These are phyloP conservation scores for Wallemia hederae DNA, from an alignment of 1,284 basidiomycete genomes.

Conservation along the genomic window DNA sequence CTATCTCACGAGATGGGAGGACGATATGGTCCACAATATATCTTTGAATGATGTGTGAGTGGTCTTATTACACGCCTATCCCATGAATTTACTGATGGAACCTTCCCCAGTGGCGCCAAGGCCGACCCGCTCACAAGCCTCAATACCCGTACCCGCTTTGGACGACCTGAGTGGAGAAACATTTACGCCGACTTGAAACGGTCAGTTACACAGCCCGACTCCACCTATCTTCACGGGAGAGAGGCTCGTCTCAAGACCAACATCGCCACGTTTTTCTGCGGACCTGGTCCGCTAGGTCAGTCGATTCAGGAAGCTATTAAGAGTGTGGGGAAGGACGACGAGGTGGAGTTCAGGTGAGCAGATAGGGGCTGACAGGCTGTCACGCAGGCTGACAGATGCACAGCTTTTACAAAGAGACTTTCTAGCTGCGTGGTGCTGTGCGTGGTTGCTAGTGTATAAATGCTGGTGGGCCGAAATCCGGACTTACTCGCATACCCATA, in stretches of 20 bases:
- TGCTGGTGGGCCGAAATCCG: background rate
- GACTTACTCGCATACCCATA: background rate
- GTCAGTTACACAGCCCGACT: constrained; percentile 37
- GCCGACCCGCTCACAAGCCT: constrained; percentile 62
- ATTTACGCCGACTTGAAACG: constrained; percentile 40
- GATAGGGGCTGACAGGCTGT: background rate
- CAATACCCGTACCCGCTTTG: constrained; percentile 54
- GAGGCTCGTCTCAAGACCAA: constrained; percentile 46
- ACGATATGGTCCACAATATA: constrained; percentile 70
- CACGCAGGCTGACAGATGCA: too few species aligned
- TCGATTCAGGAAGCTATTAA: background rate
- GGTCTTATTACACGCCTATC: background rate
- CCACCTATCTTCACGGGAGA: constrained; percentile 37
- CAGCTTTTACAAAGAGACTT: background rate
- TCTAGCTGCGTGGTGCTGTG: background rate
- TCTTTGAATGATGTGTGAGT: constrained; percentile 32
- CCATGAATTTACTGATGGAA: constrained; percentile 20
- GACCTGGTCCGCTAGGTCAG: constrained; percentile 1
- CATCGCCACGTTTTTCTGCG: constrained; percentile 22
- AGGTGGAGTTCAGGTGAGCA: background rate
- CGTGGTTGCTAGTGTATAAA: too few species aligned
- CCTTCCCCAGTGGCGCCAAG: constrained; percentile 20
- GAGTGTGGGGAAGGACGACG: background rate
- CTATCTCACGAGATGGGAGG: constrained; percentile 53
- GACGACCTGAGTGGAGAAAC: constrained; percentile 53